Percentiles rank a stretch among this genome's conserved stretches.
phyloP scores from a whole-genome alignment of 2,329 filamentous ascomycete genomes.

The Arthrobotrys conoides region DNA sequence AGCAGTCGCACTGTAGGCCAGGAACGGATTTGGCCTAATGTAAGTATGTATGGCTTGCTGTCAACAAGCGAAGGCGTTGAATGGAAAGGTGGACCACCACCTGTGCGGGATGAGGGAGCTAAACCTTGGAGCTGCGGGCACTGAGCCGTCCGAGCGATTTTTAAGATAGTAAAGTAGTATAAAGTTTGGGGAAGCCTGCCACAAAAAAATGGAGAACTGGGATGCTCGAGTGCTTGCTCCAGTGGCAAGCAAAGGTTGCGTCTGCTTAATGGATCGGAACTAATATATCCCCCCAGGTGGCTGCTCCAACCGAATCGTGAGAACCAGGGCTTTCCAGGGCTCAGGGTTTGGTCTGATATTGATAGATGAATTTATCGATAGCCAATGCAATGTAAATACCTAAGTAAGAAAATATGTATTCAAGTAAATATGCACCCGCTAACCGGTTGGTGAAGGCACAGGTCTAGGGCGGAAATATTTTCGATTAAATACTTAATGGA shows the following conservation, averaged over 20 bases:
- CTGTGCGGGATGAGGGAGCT: conserved; percentile 58
- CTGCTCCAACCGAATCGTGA: conserved; percentile 43
- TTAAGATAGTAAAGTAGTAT: conserved; percentile 53
- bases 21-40: conserved; percentile 56
- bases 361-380: conserved; percentile 15
- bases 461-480: conserved; percentile 11
- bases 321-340: conserved; percentile 42
- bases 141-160: conserved; percentile 61
- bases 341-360: conserved; percentile 26
- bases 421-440: not conserved
- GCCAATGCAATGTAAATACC: not conserved
- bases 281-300: conserved; percentile 59
- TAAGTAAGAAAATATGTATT: no score
- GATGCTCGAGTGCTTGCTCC: conserved; percentile 35
- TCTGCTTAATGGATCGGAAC: conserved; percentile 59
- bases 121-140: conserved; percentile 55
- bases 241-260: conserved; percentile 52
- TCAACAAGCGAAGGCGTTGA: conserved; percentile 61
- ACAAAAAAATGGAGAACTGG: conserved; percentile 49
- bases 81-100: conserved; percentile 48
- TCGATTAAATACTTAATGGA: conserved; percentile 15
- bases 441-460: conserved; percentile 3
- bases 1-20: conserved; percentile 56
- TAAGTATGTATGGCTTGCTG: conserved; percentile 48
- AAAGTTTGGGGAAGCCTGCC: conserved; percentile 55